Evolutionary conservation across 1,139 yeast genomes (phyloP).

Genomic region (Magnusiomyces magnusii): DNA sequence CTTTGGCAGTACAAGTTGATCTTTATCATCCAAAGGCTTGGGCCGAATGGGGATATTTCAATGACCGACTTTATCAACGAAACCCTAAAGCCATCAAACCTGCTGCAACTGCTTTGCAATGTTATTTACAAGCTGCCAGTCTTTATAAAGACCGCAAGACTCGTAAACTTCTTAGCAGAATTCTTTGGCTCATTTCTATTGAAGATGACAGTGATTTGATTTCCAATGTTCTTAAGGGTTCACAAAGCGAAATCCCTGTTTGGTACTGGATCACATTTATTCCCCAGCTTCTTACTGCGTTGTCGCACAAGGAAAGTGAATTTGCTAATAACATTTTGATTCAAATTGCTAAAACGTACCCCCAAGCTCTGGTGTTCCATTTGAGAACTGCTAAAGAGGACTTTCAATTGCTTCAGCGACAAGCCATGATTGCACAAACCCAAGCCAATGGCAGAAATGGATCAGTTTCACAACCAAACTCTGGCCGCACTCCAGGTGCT

Average conservation of each 20-base stretch:
- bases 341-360: slow-evolving; percentile 90
- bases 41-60: slow-evolving; percentile 99
- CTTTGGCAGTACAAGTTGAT: slow-evolving; percentile 95
- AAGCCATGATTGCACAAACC: slow-evolving; percentile 45
- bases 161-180: slow-evolving; percentile 77
- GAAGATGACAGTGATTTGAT: slow-evolving; percentile 81
- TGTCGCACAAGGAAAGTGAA: slow-evolving; percentile 86
- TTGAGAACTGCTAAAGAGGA: slow-evolving; percentile 93
- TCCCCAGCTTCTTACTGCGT: slow-evolving; percentile 84
- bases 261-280: slow-evolving; percentile 99
- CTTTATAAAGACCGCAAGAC: slow-evolving; percentile 89
- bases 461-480: slow-evolving; percentile 3
- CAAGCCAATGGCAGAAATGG: slow-evolving; percentile 16
- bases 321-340: slow-evolving; percentile 82
- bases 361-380: slow-evolving; percentile 96
- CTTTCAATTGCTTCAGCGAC: slow-evolving; percentile 78
- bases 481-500: slow-evolving; percentile 14
- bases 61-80: slow-evolving; percentile 81
- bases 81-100: slow-evolving; percentile 74
- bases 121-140: slow-evolving; percentile 97
- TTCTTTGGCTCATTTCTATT: slow-evolving; percentile 86
- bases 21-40: slow-evolving; percentile 93
- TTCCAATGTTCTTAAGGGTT: slow-evolving; percentile 82
- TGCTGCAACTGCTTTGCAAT: slow-evolving; percentile 91
- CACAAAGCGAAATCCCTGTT: slow-evolving; percentile 93